Conservation (phyloP, 441 rosid genomes). For the Rhodomyrtus psidioides region DNA sequence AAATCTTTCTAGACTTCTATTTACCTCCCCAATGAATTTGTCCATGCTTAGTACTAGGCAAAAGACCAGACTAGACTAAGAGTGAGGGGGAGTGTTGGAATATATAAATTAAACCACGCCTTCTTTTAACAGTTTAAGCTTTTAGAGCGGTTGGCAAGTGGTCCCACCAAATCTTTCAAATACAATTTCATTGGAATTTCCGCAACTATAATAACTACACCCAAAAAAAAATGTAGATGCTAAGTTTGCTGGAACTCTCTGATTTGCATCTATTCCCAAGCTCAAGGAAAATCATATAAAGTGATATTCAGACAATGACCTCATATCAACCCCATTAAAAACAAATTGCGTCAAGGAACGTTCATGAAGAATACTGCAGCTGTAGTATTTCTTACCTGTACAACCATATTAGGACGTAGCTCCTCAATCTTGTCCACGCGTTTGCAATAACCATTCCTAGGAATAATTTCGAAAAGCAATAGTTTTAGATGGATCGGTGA, state of each 20-base stretch:
- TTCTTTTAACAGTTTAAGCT: too few species aligned
- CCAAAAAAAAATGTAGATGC: background rate
- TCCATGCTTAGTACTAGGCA: too few species aligned
- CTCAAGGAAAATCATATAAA: background rate
- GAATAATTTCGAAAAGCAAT: slow-evolving; percentile 1
- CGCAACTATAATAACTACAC: background rate
- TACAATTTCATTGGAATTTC: background rate
- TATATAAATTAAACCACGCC: too few species aligned
- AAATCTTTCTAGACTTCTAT: too few species aligned
- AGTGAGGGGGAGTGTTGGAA: too few species aligned
- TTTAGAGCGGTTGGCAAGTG: too few species aligned
- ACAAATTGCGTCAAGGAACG: background rate
- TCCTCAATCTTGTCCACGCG: slow-evolving; percentile 61
- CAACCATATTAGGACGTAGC: slow-evolving; percentile 48
- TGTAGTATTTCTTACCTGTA: slow-evolving; percentile 43
- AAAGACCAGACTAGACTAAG: too few species aligned
- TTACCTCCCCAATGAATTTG: too few species aligned
- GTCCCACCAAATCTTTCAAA: too few species aligned
- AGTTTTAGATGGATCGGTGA: background rate
- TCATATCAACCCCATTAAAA: background rate
- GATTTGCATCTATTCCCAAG: background rate
- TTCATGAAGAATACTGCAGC: background rate
- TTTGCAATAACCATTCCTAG: slow-evolving; percentile 34
- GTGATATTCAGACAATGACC: background rate
- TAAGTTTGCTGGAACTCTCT: background rate